These are phyloP conservation scores for Astrothelium subdiscretum DNA, from an alignment of 495 filamentous ascomycete species.

Conservation along the genomic window DNA sequence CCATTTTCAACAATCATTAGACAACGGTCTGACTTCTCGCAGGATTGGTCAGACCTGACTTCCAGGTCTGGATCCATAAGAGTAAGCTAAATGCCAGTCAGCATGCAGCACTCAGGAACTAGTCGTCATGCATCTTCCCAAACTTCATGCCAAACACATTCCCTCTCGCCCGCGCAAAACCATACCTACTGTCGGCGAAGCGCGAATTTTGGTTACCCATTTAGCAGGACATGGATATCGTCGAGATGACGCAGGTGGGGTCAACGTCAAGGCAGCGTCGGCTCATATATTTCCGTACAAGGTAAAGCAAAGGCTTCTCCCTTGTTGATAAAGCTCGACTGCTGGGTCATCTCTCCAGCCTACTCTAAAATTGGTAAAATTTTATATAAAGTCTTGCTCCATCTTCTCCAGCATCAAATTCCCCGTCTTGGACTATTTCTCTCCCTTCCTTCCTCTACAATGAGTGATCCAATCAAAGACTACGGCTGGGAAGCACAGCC, in stretches of 20 bases:
- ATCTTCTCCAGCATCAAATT: not conserved
- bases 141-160: not conserved
- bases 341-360: not conserved
- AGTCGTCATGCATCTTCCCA: not conserved
- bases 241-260: not conserved
- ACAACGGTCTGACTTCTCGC: not conserved
- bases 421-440: not conserved
- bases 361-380: not conserved
- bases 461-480: conserved; percentile 3
- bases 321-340: not conserved
- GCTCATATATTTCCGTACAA: not conserved
- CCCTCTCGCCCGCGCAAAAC: not conserved
- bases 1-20: not conserved
- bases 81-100: not conserved
- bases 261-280: not conserved
- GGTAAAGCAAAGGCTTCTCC: not conserved
- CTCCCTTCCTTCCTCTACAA: not conserved
- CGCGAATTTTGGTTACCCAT: no score
- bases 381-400: not conserved
- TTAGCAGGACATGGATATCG: not conserved
- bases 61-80: not conserved
- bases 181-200: no score
- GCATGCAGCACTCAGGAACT: not conserved
- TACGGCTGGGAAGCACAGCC: conserved; percentile 28
- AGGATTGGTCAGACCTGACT: not conserved